Conservation (phyloP, 805 yeast species). For the Yarrowia hollandica region DNA sequence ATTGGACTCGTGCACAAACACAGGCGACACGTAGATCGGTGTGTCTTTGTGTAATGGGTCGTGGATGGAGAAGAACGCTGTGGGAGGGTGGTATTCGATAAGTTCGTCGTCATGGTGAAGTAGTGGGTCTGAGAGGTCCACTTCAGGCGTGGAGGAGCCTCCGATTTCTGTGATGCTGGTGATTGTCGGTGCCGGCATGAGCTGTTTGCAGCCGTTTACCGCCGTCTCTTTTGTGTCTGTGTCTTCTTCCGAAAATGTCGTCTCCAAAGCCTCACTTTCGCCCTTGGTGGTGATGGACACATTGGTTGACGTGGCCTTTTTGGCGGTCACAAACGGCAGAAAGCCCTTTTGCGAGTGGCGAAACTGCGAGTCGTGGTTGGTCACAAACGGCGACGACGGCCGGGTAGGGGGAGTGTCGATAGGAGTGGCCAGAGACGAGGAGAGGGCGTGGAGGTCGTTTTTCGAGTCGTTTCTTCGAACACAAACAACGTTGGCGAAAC, state of each 20-base stretch:
- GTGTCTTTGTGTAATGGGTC: background rate
- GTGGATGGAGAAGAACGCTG: conserved; percentile 17
- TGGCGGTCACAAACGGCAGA: conserved; percentile 12
- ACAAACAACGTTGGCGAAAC: conserved; percentile 17
- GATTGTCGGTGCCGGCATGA: background rate
- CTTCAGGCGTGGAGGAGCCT: too few species aligned
- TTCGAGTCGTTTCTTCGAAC: conserved; percentile 4
- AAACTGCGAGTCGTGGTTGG: conserved; percentile 22
- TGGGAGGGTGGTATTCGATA: conserved; percentile 16
- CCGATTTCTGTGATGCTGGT: background rate
- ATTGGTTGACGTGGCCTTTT: conserved; percentile 19
- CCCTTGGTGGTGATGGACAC: conserved; percentile 25
- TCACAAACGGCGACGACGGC: background rate
- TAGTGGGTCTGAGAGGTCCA: background rate
- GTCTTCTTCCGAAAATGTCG: too few species aligned
- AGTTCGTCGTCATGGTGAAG: conserved; percentile 5
- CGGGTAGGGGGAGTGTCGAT: conserved; percentile 9
- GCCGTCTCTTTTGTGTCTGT: too few species aligned
- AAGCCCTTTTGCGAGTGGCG: conserved; percentile 22
- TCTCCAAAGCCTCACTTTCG: background rate
- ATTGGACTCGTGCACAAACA: conserved; percentile 12
- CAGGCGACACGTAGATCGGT: conserved; percentile 15
- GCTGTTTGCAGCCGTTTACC: background rate
- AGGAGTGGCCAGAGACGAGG: background rate
- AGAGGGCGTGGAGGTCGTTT: background rate